phyloP scores from a whole-genome alignment of 305 asterid genomes.

The Fraxinus dipetala region DNA sequence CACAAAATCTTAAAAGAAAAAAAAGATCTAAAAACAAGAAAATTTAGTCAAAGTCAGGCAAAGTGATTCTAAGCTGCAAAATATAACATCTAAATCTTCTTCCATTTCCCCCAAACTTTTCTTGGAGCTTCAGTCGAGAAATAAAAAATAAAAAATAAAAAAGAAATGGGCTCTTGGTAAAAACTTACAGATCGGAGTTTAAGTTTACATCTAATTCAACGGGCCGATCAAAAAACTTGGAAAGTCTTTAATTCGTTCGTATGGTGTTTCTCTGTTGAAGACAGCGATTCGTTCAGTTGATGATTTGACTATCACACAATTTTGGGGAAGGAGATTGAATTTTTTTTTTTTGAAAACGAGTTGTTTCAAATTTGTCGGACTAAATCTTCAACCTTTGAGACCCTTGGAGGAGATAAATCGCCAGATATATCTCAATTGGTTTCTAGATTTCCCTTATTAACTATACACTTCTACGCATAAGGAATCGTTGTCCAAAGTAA shows the following conservation, averaged over 20 bases:
- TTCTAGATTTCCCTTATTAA: too few species aligned
- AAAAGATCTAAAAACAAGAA: neutral
- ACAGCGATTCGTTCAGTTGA: neutral
- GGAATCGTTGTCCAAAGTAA: too few species aligned
- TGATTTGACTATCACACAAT: neutral
- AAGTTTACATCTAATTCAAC: constrained; percentile 27
- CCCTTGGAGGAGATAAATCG: too few species aligned
- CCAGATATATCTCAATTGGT: too few species aligned
- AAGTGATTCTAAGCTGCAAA: constrained; percentile 11
- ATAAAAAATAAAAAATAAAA: neutral
- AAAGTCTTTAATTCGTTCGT: neutral
- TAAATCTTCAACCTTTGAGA: too few species aligned
- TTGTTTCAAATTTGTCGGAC: too few species aligned
- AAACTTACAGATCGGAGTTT: constrained; percentile 39
- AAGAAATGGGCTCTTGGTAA: neutral
- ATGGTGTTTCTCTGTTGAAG: neutral
- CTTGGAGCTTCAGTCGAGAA: neutral
- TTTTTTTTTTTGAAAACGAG: too few species aligned
- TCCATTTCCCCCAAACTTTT: neutral
- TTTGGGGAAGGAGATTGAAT: neutral
- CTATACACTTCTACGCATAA: too few species aligned
- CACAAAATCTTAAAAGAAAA: neutral
- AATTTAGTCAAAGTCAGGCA: constrained; percentile 2
- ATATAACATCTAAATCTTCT: neutral
- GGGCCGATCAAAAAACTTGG: neutral